These are phyloP conservation scores for Ogataea sp. DNA, from an alignment of 805 yeast genomes.

Conservation along the genomic window DNA sequence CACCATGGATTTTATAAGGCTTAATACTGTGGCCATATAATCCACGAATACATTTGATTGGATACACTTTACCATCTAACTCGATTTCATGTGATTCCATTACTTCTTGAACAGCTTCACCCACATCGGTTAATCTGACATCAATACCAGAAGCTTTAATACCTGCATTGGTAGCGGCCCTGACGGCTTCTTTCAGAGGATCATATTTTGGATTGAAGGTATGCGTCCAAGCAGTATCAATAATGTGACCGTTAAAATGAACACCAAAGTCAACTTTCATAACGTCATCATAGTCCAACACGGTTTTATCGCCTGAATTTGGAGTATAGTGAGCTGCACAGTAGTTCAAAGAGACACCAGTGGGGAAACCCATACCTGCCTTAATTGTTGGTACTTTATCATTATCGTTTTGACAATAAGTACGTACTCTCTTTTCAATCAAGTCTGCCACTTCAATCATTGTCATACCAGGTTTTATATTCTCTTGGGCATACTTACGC, in stretches of 20 bases:
- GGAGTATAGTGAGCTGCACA: constrained; percentile 99
- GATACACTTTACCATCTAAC: constrained; percentile 75
- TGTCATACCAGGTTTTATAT: constrained; percentile 84
- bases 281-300: constrained; percentile 79
- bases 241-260: constrained; percentile 88
- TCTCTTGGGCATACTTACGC: constrained; percentile 66
- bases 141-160: constrained; percentile 75
- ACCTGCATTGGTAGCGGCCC: constrained; percentile 92
- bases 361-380: constrained; percentile 96
- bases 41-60: constrained; percentile 84
- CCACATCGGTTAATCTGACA: constrained; percentile 85
- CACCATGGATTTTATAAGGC: constrained; percentile 82
- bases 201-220: constrained; percentile 83
- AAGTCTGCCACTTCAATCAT: constrained; percentile 85
- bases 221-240: constrained; percentile 92
- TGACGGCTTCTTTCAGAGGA: constrained; percentile 72
- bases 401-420: constrained; percentile 55
- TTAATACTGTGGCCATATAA: constrained; percentile 91
- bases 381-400: constrained; percentile 48
- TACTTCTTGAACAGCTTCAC: constrained; percentile 84
- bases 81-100: constrained; percentile 92
- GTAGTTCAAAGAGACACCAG: constrained; percentile 90
- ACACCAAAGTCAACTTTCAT: constrained; percentile 97
- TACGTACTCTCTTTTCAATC: constrained; percentile 79
- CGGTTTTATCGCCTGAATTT: constrained; percentile 84